phyloP scores from a whole-genome alignment of 208 protist genomes.

The Crithidia bombi region DNA sequence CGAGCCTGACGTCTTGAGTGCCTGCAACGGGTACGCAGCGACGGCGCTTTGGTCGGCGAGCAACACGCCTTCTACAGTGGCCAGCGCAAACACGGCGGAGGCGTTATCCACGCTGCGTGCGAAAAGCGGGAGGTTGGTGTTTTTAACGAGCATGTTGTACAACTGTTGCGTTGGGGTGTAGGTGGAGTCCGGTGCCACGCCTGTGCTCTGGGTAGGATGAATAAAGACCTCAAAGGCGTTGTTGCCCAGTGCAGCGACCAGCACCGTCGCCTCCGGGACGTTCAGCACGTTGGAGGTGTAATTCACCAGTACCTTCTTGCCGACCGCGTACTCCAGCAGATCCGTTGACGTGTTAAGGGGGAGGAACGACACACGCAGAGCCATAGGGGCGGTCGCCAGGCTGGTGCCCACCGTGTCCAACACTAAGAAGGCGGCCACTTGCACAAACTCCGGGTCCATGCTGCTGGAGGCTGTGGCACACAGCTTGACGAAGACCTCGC shows the following conservation, averaged over 20 bases:
- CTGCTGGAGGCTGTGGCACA: constrained; percentile 63
- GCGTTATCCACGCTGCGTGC: constrained; percentile 31
- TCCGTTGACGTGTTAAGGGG: constrained; percentile 41
- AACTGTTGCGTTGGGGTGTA: constrained; percentile 33
- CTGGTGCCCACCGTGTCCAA: constrained; percentile 38
- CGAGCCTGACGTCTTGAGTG: constrained; percentile 26
- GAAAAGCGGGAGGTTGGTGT: constrained; percentile 36
- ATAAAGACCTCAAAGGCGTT: constrained; percentile 29
- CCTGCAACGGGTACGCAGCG: constrained; percentile 26
- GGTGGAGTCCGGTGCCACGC: constrained; percentile 32
- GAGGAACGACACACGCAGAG: constrained; percentile 44
- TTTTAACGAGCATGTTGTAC: constrained; percentile 31
- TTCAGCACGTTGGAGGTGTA: constrained; percentile 19
- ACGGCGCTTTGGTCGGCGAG: constrained; percentile 41
- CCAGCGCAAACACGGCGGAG: constrained; percentile 47
- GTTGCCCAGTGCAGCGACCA: constrained; percentile 30
- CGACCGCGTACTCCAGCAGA: constrained; percentile 32
- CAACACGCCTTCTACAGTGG: constrained; percentile 46
- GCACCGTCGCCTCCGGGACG: constrained; percentile 26
- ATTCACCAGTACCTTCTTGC: constrained; percentile 12
- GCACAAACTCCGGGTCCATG: constrained; percentile 40
- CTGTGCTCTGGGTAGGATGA: constrained; percentile 38
- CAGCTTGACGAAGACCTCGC: constrained; percentile 43
- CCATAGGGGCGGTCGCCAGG: constrained; percentile 29
- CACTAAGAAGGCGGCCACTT: constrained; percentile 56